Evolutionary conservation across 2,329 filamentous ascomycete species (phyloP), one percentile per base, ranked within the genome.

Genomic region (Calonectria multiphialidica): DNA sequence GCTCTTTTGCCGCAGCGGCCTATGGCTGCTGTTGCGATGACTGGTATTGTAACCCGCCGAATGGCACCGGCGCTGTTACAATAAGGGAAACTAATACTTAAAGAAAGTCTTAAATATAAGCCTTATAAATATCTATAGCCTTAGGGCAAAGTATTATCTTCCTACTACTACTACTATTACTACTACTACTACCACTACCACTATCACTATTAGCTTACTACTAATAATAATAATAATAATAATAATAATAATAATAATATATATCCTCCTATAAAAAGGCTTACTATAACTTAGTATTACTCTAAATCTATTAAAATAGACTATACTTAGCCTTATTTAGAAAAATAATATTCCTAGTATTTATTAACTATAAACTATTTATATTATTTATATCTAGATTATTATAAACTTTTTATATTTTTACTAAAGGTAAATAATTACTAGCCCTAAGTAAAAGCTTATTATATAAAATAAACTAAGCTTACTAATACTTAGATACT

Each of bases 381-480:
- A 30, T 33, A 15, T 57, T 57, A 57, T 57, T 37, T 12, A 57
- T 2, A 15, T 62, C 50, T 35, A 42, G 25, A 16, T 42, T 61
- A 61, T 42, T 61, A 9, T 61, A 61, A 21, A 42, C n/a, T 21
- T 8, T 61, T 61, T 61, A 42, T n/a, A 12, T 2, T 15, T 44
- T 42, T 61, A 61, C 40, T 44, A 23, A 61, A 25, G 9, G 21
- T 44, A 23, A 61, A n/a, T 68, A 13, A 37, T 50, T 61, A 18
- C 49, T 37, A 16, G 35, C n/a, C n/a, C 16, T 66, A 67, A 68
- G 44, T 59, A 68, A 33, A 3, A 68, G 44, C 35, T 71, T 62
- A 63, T 57, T 71, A 62, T 71, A 62, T 66, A 66, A 33, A 40
- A 66, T 30, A 33, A 33, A 23, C 16, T 63, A 45, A 35, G 35